Base-by-base conservation (phyloP, 257 asterid genomes). In the Gentiana straminea region DNA sequence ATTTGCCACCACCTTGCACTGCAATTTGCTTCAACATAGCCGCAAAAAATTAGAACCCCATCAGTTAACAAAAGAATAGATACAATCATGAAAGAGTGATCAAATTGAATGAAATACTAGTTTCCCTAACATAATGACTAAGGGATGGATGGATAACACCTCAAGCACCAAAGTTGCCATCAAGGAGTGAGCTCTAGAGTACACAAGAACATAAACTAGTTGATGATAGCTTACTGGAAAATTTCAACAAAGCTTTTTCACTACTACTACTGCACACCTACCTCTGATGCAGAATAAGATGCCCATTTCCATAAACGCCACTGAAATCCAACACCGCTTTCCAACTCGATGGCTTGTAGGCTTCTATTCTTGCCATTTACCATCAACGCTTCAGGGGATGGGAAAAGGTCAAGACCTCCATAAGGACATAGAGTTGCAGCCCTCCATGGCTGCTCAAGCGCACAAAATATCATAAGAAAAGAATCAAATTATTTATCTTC, bases 221-320 rank as follows among this genome's bases (percentile, higher is more conserved):
- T 7, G 46, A 41, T 5, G 9, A 10, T 15, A n/a, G 33, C 38
- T 33, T 64, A 38, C 7, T 3, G n/a, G 35, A 44, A n/a, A 11
- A 43, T 24, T 33, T 57, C 37, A 9, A 37, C 24, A 15, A 34
- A 38, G 34, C 39, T 12, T 51, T 36, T 51, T 24, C n/a, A 37
- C 24, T 13, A 8, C 3, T 33, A 59, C 46, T 8, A 15, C 43
- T n/a, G 11, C 53, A 41, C 48, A 55, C 55, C 54, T 85, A 92
- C 98, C 86, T 92, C 95, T 24, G 99, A 92, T 60, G 99, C 95
- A 85, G 93, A 75, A 75, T 79, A 92, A 63, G 93, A 81, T 70
- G 99, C 97, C 99, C 99, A 92, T 73, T 83, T 92, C 97, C 97
- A 92, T 62, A 92, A 95, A 65, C 75, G 88, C 82, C 86, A 86